phyloP scores from a whole-genome alignment of 2,329 filamentous ascomycete genomes.

The Madurella fahalii region DNA sequence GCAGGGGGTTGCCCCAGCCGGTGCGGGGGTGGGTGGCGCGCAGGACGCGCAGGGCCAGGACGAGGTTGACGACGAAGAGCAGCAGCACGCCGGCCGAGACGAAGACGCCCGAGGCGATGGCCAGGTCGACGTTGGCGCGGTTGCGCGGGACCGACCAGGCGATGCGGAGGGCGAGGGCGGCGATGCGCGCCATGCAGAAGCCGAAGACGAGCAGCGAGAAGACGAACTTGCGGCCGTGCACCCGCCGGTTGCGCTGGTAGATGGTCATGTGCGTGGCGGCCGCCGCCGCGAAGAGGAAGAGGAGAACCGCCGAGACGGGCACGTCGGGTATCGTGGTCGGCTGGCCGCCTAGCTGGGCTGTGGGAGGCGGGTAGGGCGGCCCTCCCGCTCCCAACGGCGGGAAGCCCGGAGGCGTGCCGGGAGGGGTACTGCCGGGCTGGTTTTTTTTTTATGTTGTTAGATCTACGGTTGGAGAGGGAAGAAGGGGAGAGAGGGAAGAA shows the following conservation, averaged over 20 bases:
- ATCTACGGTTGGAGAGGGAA: too few relatives aligned
- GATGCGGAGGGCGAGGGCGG: slow-evolving; percentile 49
- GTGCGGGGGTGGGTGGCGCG: slow-evolving; percentile 65
- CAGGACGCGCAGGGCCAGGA: slow-evolving; percentile 71
- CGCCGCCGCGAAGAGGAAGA: slow-evolving; percentile 51
- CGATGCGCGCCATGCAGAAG: slow-evolving; percentile 53
- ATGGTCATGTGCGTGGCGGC: slow-evolving; percentile 57
- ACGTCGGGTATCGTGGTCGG: slow-evolving; percentile 58
- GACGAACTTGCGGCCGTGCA: slow-evolving; percentile 53
- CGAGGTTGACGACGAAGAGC: slow-evolving; percentile 72
- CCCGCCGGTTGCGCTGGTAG: slow-evolving; percentile 46
- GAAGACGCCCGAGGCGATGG: slow-evolving; percentile 63
- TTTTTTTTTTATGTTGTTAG: background rate
- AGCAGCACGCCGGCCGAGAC: slow-evolving; percentile 69
- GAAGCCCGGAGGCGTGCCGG: background rate
- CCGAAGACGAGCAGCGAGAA: slow-evolving; percentile 55
- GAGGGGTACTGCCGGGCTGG: background rate
- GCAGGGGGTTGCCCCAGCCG: slow-evolving; percentile 60
- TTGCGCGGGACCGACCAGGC: slow-evolving; percentile 46
- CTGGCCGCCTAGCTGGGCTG: slow-evolving; percentile 52
- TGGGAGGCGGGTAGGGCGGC: background rate
- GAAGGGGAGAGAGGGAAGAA: too few relatives aligned
- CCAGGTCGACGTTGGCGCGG: slow-evolving; percentile 38
- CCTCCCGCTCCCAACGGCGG: background rate
- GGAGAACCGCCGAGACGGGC: slow-evolving; percentile 59